Percentiles rank a stretch among this genome's conserved stretches.
Evolutionary conservation across 192 early-diverging fungal genomes (phyloP).

Genomic region (Backusella luteola): DNA sequence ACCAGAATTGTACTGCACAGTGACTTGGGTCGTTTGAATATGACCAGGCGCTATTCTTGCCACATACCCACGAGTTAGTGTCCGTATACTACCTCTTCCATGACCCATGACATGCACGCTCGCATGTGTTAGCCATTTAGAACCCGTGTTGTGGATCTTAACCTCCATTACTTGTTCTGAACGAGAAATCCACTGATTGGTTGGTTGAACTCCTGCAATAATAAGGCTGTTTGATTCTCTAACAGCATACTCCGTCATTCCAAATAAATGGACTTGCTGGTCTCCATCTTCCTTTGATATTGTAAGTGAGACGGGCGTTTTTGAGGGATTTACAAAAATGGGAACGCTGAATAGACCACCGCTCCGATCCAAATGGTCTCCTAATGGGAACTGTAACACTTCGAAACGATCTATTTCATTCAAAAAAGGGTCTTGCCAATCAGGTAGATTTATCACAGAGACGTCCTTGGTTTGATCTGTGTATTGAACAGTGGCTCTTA

Average conservation of each 20-base stretch:
- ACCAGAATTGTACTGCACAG: background rate
- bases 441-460: background rate
- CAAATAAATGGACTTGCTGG: background rate
- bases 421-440: background rate
- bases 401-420: background rate
- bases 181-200: background rate
- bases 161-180: background rate
- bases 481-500: background rate
- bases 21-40: background rate
- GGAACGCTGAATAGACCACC: background rate
- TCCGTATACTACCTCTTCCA: background rate
- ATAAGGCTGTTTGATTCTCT: background rate
- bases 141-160: background rate
- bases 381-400: background rate
- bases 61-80: background rate
- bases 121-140: background rate
- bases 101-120: background rate
- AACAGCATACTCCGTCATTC: background rate
- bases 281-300: background rate
- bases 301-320: background rate
- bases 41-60: background rate
- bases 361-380: background rate
- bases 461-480: background rate
- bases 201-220: background rate
- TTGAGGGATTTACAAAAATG: background rate